Percentiles rank a stretch among this genome's conserved stretches.
Evolutionary conservation across 2,329 filamentous ascomycete genomes (phyloP).

Genomic region (Fusarium sambucinum): DNA sequence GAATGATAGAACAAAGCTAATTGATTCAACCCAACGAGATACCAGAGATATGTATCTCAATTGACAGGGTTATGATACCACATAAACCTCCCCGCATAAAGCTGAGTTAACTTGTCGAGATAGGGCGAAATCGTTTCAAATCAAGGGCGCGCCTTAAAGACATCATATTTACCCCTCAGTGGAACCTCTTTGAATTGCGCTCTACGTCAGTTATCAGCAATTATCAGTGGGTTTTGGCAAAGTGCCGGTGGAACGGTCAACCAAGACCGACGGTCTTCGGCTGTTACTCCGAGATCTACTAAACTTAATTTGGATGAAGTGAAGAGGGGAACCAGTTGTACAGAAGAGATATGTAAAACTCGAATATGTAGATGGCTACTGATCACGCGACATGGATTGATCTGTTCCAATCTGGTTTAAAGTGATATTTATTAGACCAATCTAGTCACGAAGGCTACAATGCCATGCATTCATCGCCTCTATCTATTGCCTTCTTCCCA

Average conservation of each 20-base stretch:
- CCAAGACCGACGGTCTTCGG: conserved; percentile 3
- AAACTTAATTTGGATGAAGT: neutral
- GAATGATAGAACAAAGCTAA: no score
- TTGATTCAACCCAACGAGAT: neutral
- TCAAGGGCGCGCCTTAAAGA: neutral
- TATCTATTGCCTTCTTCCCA: neutral
- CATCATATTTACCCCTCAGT: neutral
- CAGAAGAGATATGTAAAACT: neutral
- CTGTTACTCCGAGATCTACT: neutral
- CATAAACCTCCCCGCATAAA: neutral
- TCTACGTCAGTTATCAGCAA: neutral
- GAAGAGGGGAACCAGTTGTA: neutral
- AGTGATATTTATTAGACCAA: neutral
- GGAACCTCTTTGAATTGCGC: neutral
- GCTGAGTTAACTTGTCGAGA: neutral
- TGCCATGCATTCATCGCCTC: neutral
- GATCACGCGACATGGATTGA: neutral
- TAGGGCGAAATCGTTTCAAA: neutral
- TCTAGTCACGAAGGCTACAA: neutral
- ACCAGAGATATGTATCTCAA: neutral
- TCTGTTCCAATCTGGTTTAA: neutral
- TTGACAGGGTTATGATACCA: neutral
- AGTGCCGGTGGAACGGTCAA: neutral
- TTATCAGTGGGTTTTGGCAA: neutral
- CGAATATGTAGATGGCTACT: neutral